Percentiles rank a stretch among this genome's conserved stretches.
These are phyloP conservation scores for Myxozyma geophila DNA, from an alignment of 805 yeast species.

Conservation along the genomic window DNA sequence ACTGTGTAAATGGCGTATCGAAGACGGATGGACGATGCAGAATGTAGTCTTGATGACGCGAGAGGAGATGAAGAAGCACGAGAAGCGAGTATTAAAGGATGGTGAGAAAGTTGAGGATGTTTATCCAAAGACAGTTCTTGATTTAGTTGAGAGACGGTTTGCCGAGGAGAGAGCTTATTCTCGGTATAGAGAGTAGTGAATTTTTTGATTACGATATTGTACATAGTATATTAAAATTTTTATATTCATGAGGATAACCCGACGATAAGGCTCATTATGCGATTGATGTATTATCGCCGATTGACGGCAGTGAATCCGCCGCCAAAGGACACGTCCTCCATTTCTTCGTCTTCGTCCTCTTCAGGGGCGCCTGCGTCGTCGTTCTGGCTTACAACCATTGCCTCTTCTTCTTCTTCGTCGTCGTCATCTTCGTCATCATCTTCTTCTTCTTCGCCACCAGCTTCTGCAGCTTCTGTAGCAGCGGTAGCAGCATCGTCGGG, in stretches of 20 bases:
- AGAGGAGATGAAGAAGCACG: slow-evolving; percentile 84
- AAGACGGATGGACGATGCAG: slow-evolving; percentile 64
- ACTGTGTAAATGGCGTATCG: slow-evolving; percentile 83
- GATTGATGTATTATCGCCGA: slow-evolving; percentile 7
- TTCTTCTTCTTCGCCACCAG: background rate
- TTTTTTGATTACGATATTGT: no score
- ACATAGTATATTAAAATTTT: no score
- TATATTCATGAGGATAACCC: background rate
- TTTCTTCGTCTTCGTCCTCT: slow-evolving; percentile 31
- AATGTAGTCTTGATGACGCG: slow-evolving; percentile 87
- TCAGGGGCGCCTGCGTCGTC: slow-evolving; percentile 19
- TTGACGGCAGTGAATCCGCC: slow-evolving; percentile 35
- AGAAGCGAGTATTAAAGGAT: slow-evolving; percentile 62
- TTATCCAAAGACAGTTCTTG: slow-evolving; percentile 63
- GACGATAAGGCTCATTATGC: background rate
- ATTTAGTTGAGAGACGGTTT: slow-evolving; percentile 64
- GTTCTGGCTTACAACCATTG: background rate
- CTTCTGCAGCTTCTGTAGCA: background rate
- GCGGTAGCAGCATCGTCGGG: background rate
- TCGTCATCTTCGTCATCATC: background rate
- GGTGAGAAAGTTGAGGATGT: slow-evolving; percentile 54
- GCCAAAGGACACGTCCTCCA: slow-evolving; percentile 30
- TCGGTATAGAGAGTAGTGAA: slow-evolving; percentile 50
- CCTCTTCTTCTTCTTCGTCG: slow-evolving; percentile 3
- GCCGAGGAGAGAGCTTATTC: slow-evolving; percentile 76